Conservation (phyloP, 768 basidiomycete species). For the Wakefieldia striispora region DNA sequence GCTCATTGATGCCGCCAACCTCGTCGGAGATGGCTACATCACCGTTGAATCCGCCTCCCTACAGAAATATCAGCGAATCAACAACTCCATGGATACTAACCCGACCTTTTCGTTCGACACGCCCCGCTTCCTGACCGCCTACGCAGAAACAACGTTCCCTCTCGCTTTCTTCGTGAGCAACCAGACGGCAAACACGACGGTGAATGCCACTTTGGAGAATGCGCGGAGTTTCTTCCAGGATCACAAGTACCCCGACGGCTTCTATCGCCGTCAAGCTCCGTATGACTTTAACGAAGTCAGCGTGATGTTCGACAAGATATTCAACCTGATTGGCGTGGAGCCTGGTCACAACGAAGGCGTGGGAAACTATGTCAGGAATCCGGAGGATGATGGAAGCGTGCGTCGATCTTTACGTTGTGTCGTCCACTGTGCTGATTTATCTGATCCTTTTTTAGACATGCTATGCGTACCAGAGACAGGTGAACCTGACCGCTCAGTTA, state of each 20-base stretch:
- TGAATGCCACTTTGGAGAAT: conserved; percentile 8
- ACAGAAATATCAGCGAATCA: conserved; percentile 21
- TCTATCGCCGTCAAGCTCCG: conserved; percentile 17
- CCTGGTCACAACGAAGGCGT: conserved; percentile 20
- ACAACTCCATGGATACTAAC: conserved; percentile 24
- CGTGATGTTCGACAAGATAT: neutral
- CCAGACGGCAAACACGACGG: conserved; percentile 18
- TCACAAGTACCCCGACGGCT: conserved; percentile 19
- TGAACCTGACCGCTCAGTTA: conserved; percentile 16
- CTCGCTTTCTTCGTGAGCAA: conserved; percentile 26
- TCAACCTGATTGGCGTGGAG: neutral
- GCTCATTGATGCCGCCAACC: conserved; percentile 17
- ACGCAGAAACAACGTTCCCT: conserved; percentile 24
- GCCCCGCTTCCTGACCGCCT: conserved; percentile 20
- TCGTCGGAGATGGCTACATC: conserved; percentile 16
- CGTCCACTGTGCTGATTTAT: neutral
- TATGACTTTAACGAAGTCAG: conserved; percentile 9
- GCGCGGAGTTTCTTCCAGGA: conserved; percentile 23
- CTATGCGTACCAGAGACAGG: conserved; percentile 19
- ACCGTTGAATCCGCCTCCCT: conserved; percentile 23
- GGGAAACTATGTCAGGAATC: conserved; percentile 16
- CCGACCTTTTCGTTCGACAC: conserved; percentile 23
- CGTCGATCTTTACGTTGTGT: neutral
- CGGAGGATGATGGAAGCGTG: conserved; percentile 10
- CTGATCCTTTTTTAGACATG: conserved; percentile 9